These are phyloP conservation scores for Arthrobotrys musiformis DNA, from an alignment of 2,329 filamentous ascomycete genomes.

Conservation along the genomic window DNA sequence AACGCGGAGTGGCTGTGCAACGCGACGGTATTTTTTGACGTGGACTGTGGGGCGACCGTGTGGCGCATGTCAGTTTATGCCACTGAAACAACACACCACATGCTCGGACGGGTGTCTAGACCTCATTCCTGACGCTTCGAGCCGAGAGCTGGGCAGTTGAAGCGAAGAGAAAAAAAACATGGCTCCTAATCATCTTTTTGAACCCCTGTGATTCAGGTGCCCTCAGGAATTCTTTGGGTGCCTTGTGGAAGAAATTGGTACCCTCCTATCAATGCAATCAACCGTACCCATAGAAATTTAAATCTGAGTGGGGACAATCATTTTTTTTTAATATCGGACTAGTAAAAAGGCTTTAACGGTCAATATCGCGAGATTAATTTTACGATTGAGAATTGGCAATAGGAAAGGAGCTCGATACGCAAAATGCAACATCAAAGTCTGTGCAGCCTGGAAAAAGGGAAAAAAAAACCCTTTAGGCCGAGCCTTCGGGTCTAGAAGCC, in stretches of 20 bases:
- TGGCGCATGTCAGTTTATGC: neutral
- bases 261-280: neutral
- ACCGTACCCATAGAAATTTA: too few species aligned
- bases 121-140: slow-evolving; percentile 2
- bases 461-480: neutral
- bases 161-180: slow-evolving; percentile 16
- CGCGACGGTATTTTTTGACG: too few species aligned
- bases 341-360: neutral
- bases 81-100: neutral
- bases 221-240: slow-evolving; percentile 1
- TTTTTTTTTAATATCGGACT: slow-evolving; percentile 1
- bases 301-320: neutral
- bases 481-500: neutral
- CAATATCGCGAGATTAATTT: slow-evolving; percentile 1
- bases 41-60: neutral
- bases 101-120: slow-evolving; percentile 6
- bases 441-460: neutral
- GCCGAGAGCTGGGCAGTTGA: slow-evolving; percentile 4
- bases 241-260: slow-evolving; percentile 6
- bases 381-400: neutral
- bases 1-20: slow-evolving; percentile 2
- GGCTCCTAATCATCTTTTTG: neutral
- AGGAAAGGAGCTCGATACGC: neutral
- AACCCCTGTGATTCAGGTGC: neutral
- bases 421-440: slow-evolving; percentile 5